Evolutionary conservation across 1,284 basidiomycete species (phyloP).

Genomic region (Apiotrichum porosum): DNA sequence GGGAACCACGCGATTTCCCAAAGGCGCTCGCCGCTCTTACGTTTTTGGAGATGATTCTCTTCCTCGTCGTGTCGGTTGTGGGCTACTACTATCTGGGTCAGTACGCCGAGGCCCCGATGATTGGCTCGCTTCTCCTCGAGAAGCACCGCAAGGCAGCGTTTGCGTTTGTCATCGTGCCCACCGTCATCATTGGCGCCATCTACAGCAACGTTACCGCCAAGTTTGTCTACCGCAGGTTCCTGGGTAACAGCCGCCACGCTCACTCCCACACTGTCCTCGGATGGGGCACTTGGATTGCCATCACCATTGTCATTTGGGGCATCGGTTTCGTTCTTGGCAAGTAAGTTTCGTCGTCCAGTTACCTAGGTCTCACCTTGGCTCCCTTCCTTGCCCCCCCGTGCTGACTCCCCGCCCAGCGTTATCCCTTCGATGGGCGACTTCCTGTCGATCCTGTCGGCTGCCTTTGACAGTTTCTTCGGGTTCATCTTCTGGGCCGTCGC

Average conservation of each 20-base stretch:
- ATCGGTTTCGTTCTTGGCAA: conserved; percentile 60
- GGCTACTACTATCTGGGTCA: conserved; percentile 54
- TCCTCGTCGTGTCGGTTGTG: conserved; percentile 59
- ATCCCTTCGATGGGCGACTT: conserved; percentile 53
- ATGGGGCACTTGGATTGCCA: conserved; percentile 58
- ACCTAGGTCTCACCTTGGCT: no score
- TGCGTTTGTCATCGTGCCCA: conserved; percentile 41
- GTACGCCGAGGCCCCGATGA: conserved; percentile 45
- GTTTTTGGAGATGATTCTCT: conserved; percentile 57
- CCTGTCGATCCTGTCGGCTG: conserved; percentile 46
- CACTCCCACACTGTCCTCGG: conserved; percentile 57
- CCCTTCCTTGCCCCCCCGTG: no score
- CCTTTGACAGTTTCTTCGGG: conserved; percentile 39
- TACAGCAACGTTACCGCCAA: conserved; percentile 44
- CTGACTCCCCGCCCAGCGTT: no score
- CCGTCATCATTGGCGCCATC: conserved; percentile 42
- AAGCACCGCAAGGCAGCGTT: conserved; percentile 54
- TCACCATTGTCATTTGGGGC: conserved; percentile 58
- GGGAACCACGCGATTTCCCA: conserved; percentile 56
- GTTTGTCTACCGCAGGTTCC: conserved; percentile 46
- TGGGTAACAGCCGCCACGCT: conserved; percentile 52
- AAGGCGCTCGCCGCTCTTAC: conserved; percentile 52
- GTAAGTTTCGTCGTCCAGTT: conserved; percentile 21
- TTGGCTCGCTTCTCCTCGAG: conserved; percentile 42
- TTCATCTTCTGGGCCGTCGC: conserved; percentile 53